Evolutionary conservation across 768 basidiomycete genomes (phyloP), one percentile per base, ranked within the genome.

Genomic region (Amanita molliuscula): DNA sequence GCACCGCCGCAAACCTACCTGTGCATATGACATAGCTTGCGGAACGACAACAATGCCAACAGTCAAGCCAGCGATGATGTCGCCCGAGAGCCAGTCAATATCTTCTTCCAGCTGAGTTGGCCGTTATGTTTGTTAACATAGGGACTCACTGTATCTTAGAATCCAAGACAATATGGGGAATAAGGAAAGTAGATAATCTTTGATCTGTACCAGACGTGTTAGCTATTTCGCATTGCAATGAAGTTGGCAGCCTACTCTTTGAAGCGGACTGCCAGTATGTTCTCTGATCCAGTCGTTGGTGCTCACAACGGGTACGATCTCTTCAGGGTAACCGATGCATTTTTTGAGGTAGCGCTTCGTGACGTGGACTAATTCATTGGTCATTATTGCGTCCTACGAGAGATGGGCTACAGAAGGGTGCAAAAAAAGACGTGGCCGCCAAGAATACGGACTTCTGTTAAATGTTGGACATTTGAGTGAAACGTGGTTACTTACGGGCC

Each of bases 41-140:
- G 95, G 95, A 5, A 98, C 92, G 42, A 97, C 72, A 9, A 99
- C 95, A 59, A 96, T 84, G 23, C 95, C 95, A 54, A 98, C 91
- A 0, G 95, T 97, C 35, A 98, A 64, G 48, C 86, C 92, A 53
- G 93, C 91, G 58, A 96, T 81, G 16, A 95, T 58, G 66, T 97
- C 93, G 21, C 92, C 90, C 18, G 78, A 73, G 9, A 89, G 63
- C 92, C 92, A 94, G 28, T 80, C 83, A 31, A 79, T 45, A 62
- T 88, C 85, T 88, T 50, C 13, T 20, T 31, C 31, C 25, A 44
- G n/a, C 29, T 50, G 15, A 23, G 40, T 44, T 20, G 49, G 34
- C 40, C 36, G 46, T 29, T 53, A 0, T 33, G 40, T 21, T 47
- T 21, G 42, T 23, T 45, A 34, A 42, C 7, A 49, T 44, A 36